phyloP scores from a whole-genome alignment of 2,329 filamentous ascomycete genomes.

The Alternaria brassicicola region DNA sequence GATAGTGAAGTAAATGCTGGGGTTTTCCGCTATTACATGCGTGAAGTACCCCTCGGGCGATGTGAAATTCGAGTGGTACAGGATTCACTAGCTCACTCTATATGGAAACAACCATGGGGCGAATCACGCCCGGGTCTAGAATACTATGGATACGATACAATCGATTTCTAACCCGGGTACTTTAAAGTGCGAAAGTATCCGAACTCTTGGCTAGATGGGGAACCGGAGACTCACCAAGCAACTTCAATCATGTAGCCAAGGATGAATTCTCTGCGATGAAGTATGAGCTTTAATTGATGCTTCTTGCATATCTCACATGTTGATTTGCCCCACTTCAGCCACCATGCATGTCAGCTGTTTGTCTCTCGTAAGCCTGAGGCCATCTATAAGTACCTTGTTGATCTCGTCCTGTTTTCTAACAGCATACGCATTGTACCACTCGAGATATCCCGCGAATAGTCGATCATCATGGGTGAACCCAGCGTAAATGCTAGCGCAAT shows the following conservation, averaged over 20 bases:
- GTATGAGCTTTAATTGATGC: background rate
- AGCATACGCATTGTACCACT: background rate
- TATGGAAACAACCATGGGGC: background rate
- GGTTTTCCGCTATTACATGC: background rate
- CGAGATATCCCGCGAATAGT: background rate
- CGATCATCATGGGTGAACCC: background rate
- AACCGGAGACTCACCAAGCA: background rate
- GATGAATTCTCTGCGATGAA: background rate
- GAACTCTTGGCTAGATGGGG: background rate
- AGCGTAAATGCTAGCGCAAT: background rate
- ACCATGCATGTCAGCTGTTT: background rate
- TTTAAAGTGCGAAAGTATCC: background rate
- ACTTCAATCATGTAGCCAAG: fast-evolving
- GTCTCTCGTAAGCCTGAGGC: background rate
- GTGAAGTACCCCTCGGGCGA: background rate
- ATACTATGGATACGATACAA: background rate
- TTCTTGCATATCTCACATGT: background rate
- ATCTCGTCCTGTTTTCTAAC: background rate
- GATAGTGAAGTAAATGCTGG: background rate
- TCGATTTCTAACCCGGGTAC: background rate
- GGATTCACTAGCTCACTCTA: background rate
- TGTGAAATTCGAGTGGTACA: background rate
- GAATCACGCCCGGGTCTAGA: background rate
- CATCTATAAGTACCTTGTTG: background rate
- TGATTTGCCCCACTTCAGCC: background rate